Conservation (phyloP, 2,329 filamentous ascomycete species). For the Pestalotiopsis sp. region DNA sequence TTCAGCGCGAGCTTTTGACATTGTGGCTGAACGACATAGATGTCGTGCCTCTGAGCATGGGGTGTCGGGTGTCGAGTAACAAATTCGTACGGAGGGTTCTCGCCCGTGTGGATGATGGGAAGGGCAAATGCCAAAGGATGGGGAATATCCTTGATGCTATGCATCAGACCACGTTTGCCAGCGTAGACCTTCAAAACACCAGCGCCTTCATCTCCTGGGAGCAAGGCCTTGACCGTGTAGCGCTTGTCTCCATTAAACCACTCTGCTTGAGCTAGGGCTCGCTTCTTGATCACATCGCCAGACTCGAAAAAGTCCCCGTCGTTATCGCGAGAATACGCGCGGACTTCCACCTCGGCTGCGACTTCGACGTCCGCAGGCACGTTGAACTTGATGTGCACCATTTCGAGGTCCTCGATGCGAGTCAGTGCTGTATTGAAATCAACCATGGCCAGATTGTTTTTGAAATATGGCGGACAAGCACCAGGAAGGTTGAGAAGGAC, state of each 20-base stretch:
- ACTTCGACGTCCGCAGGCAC: slow-evolving; percentile 90
- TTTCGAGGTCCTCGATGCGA: slow-evolving; percentile 87
- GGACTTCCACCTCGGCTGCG: slow-evolving; percentile 87
- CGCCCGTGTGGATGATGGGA: slow-evolving; percentile 86
- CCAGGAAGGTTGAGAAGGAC: slow-evolving; percentile 83
- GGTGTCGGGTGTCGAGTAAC: slow-evolving; percentile 91
- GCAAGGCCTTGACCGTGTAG: slow-evolving; percentile 88
- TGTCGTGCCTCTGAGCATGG: slow-evolving; percentile 94
- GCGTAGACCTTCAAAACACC: slow-evolving; percentile 90
- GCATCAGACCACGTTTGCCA: slow-evolving; percentile 93
- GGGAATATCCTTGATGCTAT: slow-evolving; percentile 94
- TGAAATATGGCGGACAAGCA: slow-evolving; percentile 86
- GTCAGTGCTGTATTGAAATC: slow-evolving; percentile 89
- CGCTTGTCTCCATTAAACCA: slow-evolving; percentile 87
- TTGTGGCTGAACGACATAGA: slow-evolving; percentile 96
- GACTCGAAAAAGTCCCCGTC: slow-evolving; percentile 95
- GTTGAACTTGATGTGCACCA: slow-evolving; percentile 84
- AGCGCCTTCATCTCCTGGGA: slow-evolving; percentile 89
- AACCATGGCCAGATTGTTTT: slow-evolving; percentile 73
- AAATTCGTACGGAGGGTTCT: slow-evolving; percentile 94
- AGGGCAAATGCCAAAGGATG: slow-evolving; percentile 86
- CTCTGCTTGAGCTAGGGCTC: slow-evolving; percentile 85
- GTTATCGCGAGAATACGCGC: slow-evolving; percentile 74
- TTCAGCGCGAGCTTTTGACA: slow-evolving; percentile 85
- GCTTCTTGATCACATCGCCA: slow-evolving; percentile 81